Evolutionary conservation across 108 stramenopile genomes (phyloP), one percentile per base, ranked within the genome.

Genomic region (Stephanodiscus triporus): DNA sequence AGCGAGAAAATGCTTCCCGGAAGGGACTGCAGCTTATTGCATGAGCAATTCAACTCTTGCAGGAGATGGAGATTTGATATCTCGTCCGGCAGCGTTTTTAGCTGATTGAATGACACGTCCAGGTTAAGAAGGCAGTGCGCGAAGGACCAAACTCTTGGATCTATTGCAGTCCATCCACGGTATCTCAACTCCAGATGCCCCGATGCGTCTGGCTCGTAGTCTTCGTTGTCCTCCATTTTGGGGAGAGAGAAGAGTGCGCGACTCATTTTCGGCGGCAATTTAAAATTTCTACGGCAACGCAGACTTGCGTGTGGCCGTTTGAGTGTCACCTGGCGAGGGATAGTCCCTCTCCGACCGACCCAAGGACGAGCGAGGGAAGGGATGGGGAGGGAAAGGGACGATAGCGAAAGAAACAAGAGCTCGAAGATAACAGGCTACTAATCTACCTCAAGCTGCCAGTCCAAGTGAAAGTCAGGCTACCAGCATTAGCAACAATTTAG

Each of bases 101-200:
- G 51, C 29, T 60, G 70, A 63, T 80, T 80, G 67, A 80, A 80
- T 0, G 78, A 80, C 2, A 80, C 14, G 23, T 80, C 72, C 13
- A 76, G 26, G 20, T 14, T 11, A 22, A 67, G 14, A 40, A 80
- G 61, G 20, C 61, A 30, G 10, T 67, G 42, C 6, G 72, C 30
- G 43, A 62, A 68, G 19, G 78, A 68, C 19, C 20, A 68, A n/a
- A 80, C 30, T 14, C 51, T 68, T 9, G 51, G 45, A 27, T 72
- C 70, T 6, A 80, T 8, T 8, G 23, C 54, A 1, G 43, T 68
- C 43, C 66, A 68, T 22, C 78, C 78, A 24, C 67, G 51, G 37
- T 73, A 80, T 26, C 68, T 80, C 47, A 80, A 48, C 27, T 80
- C 72, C 14, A 80, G 65, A 57, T 54, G 24, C 7, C 78, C 78